Conservation (phyloP, 768 basidiomycete species). For the Suillus luteus region DNA sequence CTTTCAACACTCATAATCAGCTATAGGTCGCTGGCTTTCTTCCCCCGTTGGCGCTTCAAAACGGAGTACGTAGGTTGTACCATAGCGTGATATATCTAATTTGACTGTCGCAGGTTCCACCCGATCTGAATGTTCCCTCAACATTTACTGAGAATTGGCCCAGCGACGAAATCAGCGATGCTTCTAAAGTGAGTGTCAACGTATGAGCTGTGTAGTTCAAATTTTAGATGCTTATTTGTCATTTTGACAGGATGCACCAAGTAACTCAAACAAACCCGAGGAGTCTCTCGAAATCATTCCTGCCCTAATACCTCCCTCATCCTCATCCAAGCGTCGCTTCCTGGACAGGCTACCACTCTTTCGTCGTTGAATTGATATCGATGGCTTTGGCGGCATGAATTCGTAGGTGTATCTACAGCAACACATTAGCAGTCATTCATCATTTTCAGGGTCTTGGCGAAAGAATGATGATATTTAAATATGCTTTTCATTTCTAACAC, state of each 20-base stretch:
- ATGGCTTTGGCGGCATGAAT: neutral
- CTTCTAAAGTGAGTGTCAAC: neutral
- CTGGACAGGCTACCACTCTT: neutral
- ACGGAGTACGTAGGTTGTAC: constrained; percentile 4
- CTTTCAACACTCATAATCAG: neutral
- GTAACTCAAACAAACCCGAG: neutral
- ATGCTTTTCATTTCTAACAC: neutral
- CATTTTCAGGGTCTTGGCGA: neutral
- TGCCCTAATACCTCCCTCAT: neutral
- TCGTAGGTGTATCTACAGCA: neutral
- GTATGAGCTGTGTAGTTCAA: neutral
- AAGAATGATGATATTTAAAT: neutral
- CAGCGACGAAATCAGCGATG: neutral
- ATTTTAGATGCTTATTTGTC: neutral
- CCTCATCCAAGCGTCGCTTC: constrained; percentile 2
- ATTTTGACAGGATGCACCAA: neutral
- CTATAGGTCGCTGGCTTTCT: constrained; percentile 6
- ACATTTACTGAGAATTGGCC: neutral
- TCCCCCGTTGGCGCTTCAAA: constrained; percentile 1
- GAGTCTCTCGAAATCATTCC: neutral
- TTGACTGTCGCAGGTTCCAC: neutral
- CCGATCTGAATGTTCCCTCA: constrained; percentile 5
- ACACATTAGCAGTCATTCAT: neutral
- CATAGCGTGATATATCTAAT: neutral
- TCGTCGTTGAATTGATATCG: neutral